Base-by-base conservation (phyloP, 257 asterid species). In the Striga asiatica region DNA sequence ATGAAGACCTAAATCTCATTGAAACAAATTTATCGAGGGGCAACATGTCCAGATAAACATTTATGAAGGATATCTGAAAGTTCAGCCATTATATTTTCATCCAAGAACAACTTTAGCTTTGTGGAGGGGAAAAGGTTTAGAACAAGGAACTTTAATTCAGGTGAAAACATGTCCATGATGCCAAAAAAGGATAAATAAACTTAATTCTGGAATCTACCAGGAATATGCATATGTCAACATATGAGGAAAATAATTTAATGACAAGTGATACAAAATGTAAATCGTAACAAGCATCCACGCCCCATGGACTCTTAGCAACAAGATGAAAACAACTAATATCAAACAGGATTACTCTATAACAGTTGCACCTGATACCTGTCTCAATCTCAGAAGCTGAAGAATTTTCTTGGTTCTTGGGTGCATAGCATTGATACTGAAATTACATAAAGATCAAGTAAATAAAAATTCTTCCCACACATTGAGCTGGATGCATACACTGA, bases 381-480 rank as follows among this genome's bases (percentile, higher is more conserved):
- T 68, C 70, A 84, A 38, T 34, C 88, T 70, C 35, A 84, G 71
- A 46, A 84, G 87, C 78, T 81, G 94, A 49, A 83, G 63, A 14
- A 83, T 83, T 60, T 83, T 83, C 76, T 83, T 83, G 8, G 91
- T 78, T 21, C 43, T 65, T 0, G 94, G 94, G 19, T 77, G 88
- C 76, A 81, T 81, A 0, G 94, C 91, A 29, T 84, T 84, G 49
- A 84, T 81, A 7, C 94, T 84, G 71, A 56, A 78, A 62, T 0
- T 23, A 39, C 6, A 8, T 6, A 13, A 16, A 53, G 35, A 2
- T 2, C n/a, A 20, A 38, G n/a, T 20, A 37, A 37, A 21, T 0
- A 8, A 6, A 2, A 16, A 45, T n/a, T 23, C 38, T 24, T 38
- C 46, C 7, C n/a, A 39, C 45, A 27, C 19, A 21, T 13, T 14